Evolutionary conservation across 257 asterid genomes (phyloP), one percentile per base, ranked within the genome.

Genomic region (Penstemon davidsonii): DNA sequence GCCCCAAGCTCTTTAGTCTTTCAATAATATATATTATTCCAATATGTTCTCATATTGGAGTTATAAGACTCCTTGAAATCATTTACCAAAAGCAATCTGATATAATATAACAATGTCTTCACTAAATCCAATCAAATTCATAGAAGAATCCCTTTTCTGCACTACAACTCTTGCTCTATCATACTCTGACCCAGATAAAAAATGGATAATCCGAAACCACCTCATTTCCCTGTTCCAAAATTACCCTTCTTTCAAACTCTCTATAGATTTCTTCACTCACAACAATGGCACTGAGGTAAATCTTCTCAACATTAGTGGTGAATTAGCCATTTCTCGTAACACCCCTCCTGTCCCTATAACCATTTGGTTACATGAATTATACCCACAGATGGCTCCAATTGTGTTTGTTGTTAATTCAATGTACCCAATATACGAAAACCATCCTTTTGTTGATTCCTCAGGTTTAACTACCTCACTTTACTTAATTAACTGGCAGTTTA

Each of bases 71-170:
- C 44, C 57, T 46, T 73, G 60, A 73, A 73, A 70, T 51, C 71
- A n/a, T 8, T 67, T 5, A 42, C 4, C 43, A 25, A 43, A 60
- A 13, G 43, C 76, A 45, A 66, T 60, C 67, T 50, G 65, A 25
- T 5, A 19, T 52, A 39, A 72, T 10, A 66, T 60, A 82, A 44
- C 71, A 69, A 60, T 58, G 8, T 62, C 19, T 33, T 74, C 87
- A 50, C 68, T 56, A 12, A 73, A 59, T 44, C 67, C 86, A 19
- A 64, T 74, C 77, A 67, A 72, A 67, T 82, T 84, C 69, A 74
- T 88, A 18, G 90, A 86, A 55, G 88, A 80, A 13, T 87, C 96
- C 4, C 87, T 88, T 8, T 82, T 84, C 73, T 82, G 88, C 73
- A 67, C 79, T 46, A 42, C 58, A 46, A 78, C 79, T 0, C 62